Base-by-base conservation (phyloP, 2,329 filamentous ascomycete species). In the Cercospora sp. region DNA sequence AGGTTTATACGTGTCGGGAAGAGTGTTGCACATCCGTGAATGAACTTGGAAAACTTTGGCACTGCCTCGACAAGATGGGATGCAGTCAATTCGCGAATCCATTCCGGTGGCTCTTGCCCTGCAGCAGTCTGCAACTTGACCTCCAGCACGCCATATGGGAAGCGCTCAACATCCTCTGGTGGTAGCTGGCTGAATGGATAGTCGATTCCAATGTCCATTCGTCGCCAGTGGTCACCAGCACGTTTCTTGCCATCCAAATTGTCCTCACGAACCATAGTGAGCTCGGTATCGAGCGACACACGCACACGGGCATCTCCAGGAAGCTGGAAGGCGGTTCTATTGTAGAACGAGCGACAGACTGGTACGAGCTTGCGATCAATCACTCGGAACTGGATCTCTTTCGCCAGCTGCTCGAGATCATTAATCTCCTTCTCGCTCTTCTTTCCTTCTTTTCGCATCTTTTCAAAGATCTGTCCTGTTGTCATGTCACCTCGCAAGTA, bases 31-130 rank as follows among this genome's bases (percentile, higher is more conserved):
- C 90, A 93, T 68, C 95, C 95, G 79, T 99, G 95, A 67, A 99
- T 98, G 79, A 98, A 99, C 82, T 99, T 99, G 77, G 93, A 97
- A 81, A 98, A 99, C 78, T 99, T 99, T 70, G 95, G 95, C 2
- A 99, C 94, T n/a, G 95, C 94, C 82, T 99, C 95, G 2, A 99
- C 95, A 16, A 99, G 86, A 82, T 99, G 95, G 70, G 93, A 97
- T 12, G 92, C 87, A 55, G 93, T 97, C 62, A 99, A 86, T 77
- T 98, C 93, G 23, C 93, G 90, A 74, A 99, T 94, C 95, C 95
- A 99, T 77, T 96, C 91, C 0, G 95, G 95, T 13, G 95, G 93
- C 77, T 97, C 93, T 79, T 97, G 94, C 45, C 95, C 95, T 65
- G 91, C 89, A 79, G 97, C 94, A 0, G 95, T 99, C 81, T 99